Evolutionary conservation across 1,284 basidiomycete genomes (phyloP).

Genomic region (Mycosarcoma mackinlayi): DNA sequence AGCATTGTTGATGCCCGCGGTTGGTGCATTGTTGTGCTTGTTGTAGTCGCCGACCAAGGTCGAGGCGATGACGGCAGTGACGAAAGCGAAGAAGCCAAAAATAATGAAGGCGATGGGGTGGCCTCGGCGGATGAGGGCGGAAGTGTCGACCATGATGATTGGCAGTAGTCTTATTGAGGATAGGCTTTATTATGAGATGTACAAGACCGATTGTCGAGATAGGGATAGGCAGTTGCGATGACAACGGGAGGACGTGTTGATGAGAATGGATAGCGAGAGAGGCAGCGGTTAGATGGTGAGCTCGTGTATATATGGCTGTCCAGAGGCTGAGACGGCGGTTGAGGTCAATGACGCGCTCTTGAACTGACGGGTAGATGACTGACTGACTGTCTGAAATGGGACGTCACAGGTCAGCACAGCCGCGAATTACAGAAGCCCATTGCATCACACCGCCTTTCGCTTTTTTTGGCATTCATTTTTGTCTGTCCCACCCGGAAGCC

Average conservation of each 20-base stretch:
- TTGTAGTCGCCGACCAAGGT: conserved; percentile 60
- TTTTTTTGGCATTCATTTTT: conserved; percentile 6
- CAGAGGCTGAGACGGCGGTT: neutral
- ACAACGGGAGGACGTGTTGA: neutral
- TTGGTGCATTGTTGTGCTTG: conserved; percentile 50
- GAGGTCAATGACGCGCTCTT: conserved; percentile 9
- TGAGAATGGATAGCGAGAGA: neutral
- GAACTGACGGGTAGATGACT: conserved; percentile 13
- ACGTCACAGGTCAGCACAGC: conserved; percentile 7
- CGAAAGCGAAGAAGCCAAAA: conserved; percentile 59
- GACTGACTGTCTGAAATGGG: neutral
- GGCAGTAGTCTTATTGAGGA: neutral
- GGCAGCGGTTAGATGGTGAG: neutral
- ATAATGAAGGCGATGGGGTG: conserved; percentile 63
- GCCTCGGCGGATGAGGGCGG: conserved; percentile 55
- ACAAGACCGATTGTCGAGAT: neutral
- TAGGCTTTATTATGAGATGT: neutral
- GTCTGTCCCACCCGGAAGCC: conserved; percentile 1
- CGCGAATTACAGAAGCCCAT: neutral
- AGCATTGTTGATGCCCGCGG: conserved; percentile 40
- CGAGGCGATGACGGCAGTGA: conserved; percentile 64
- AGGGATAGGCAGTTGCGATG: conserved; percentile 3
- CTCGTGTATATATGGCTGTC: conserved; percentile 5
- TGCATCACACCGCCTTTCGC: conserved; percentile 6
- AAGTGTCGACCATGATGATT: conserved; percentile 50